Base-by-base conservation (phyloP, 805 yeast species). In the Candida manassasensis region DNA sequence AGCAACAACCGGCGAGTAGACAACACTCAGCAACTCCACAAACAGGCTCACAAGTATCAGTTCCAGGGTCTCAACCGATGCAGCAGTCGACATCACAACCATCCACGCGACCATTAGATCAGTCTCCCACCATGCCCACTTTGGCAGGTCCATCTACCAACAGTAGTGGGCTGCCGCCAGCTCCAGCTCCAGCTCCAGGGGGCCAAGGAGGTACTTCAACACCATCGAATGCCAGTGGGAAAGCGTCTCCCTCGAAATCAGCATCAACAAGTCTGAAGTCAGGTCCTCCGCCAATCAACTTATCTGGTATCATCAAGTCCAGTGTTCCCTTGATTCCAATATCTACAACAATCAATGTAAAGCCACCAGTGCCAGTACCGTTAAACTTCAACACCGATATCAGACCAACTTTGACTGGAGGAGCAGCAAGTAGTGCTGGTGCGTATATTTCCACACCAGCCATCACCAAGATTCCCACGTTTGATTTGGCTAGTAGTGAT, bases 401-500 rank as follows among this genome's bases (percentile, higher is more conserved):
- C 29, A 71, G 96, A 40, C 95, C 98, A 10, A 80, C 95, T 5
- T 63, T 87, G 33, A 71, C 86, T 18, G 93, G 88, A 26, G 97
- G 97, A 8, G 75, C 79, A 37, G 93, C 95, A 1, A 72, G 81
- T 63, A 78, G 60, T 63, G 81, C 38, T 69, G 95, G 47, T 71
- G 84, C 18, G 21, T 48, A 61, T 13, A 59, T 89, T 37, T 78
- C 85, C 11, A 76, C 88, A 2, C 96, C 96, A 1, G 85, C 84
- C 0, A 52, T 80, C 35, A 65, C 78, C 32, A 81, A 79, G 44
- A 72, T 89, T 29, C 96, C 95, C 14, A 78, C 83, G 4, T 85
- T 83, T 53, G 96, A 88, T 49, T 66, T 86, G 46, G 59, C 68
- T 4, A 51, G 56, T 16, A 44, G 44, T 12, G 41, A 35, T 21